Percentiles rank a stretch among this genome's conserved stretches.
These are phyloP conservation scores for Pyricularia sp. DNA, from an alignment of 2,329 filamentous ascomycete species.

Conservation along the genomic window DNA sequence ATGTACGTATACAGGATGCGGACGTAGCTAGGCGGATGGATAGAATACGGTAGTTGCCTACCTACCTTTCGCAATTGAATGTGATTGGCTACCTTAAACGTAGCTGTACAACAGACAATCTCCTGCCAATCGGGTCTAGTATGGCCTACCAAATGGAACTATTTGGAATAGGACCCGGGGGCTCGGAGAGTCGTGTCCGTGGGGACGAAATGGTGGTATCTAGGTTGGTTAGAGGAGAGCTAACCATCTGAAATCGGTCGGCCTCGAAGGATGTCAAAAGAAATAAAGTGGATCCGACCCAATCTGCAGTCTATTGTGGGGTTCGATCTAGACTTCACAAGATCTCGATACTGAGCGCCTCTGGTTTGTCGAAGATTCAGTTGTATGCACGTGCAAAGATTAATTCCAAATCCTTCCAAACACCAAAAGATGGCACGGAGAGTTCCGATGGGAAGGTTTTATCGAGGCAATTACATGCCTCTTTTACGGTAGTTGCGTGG, in stretches of 20 bases:
- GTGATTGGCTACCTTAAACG: neutral
- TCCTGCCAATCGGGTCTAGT: neutral
- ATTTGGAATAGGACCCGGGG: neutral
- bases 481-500: too few species aligned
- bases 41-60: neutral
- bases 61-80: too few species aligned
- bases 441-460: too few species aligned
- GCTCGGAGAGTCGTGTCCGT: neutral
- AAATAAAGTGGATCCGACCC: neutral
- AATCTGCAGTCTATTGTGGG: neutral
- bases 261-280: neutral
- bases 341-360: neutral
- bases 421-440: neutral
- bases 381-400: neutral
- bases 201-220: neutral
- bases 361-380: neutral
- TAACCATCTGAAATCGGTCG: neutral
- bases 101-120: neutral
- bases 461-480: neutral
- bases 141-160: neutral
- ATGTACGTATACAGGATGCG: neutral
- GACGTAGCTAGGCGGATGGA: neutral
- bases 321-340: neutral
- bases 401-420: neutral
- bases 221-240: neutral